These are phyloP conservation scores for Aphanomyces stellatus DNA, from an alignment of 352 stramenopile species.

Conservation along the genomic window DNA sequence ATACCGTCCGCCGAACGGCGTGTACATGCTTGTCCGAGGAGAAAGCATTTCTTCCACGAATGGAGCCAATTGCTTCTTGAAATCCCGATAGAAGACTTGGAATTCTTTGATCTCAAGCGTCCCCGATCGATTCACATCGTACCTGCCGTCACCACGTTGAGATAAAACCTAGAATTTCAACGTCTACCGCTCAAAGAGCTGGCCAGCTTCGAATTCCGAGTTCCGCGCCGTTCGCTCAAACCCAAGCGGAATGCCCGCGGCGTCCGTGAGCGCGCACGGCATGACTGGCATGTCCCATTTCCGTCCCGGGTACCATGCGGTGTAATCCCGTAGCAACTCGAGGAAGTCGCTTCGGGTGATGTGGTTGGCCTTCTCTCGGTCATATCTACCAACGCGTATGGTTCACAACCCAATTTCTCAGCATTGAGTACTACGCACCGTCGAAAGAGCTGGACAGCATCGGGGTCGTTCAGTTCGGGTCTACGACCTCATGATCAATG, in stretches of 20 bases:
- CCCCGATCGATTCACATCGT: constrained; percentile 49
- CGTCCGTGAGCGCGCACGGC: constrained; percentile 55
- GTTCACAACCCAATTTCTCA: not conserved
- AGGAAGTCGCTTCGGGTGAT: constrained; percentile 62
- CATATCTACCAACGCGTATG: constrained; percentile 29
- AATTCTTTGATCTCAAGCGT: constrained; percentile 59
- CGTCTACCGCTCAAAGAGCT: constrained; percentile 52
- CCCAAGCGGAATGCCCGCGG: constrained; percentile 51
- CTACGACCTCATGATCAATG: not conserved
- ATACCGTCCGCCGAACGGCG: not conserved
- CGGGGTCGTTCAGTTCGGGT: constrained; percentile 28
- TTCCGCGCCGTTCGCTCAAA: constrained; percentile 64
- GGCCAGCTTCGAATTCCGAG: constrained; percentile 75
- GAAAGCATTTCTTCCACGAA: constrained; percentile 53
- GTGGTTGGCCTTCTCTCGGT: constrained; percentile 38
- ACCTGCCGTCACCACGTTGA: constrained; percentile 28
- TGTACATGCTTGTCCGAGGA: not conserved
- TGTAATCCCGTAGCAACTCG: constrained; percentile 61
- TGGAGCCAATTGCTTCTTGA: constrained; percentile 45
- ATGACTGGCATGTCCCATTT: constrained; percentile 22
- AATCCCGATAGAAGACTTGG: constrained; percentile 61
- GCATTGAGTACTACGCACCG: constrained; percentile 19
- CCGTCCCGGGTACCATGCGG: constrained; percentile 22
- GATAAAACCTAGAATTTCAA: not conserved
- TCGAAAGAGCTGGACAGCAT: constrained; percentile 74